phyloP scores from a whole-genome alignment of 1,284 basidiomycete species.

The Trichosporon faecale region DNA sequence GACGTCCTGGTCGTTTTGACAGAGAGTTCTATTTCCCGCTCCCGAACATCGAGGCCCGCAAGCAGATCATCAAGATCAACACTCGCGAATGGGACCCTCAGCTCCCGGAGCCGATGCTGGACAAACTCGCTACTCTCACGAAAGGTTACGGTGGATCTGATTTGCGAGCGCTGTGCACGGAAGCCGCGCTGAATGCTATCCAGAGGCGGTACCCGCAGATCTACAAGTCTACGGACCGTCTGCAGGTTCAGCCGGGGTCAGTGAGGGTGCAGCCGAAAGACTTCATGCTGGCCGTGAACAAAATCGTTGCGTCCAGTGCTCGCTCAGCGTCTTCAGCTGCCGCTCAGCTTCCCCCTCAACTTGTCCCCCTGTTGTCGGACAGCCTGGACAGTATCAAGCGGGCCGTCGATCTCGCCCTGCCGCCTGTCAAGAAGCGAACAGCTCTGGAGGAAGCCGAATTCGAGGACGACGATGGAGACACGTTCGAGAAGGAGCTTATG shows the following conservation, averaged over 20 bases:
- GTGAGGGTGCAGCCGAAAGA: conserved; percentile 85
- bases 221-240: conserved; percentile 83
- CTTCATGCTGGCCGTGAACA: conserved; percentile 97
- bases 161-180: conserved; percentile 87
- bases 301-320: conserved; percentile 89
- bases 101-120: conserved; percentile 62
- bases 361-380: conserved; percentile 72
- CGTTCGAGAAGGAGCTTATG: conserved; percentile 76
- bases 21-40: conserved; percentile 98
- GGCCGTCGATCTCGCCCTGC: conserved; percentile 67
- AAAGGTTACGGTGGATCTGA: conserved; percentile 99
- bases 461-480: conserved; percentile 69
- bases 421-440: conserved; percentile 67
- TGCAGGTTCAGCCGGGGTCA: conserved; percentile 79
- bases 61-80: conserved; percentile 88
- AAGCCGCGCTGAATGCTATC: conserved; percentile 93
- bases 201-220: conserved; percentile 97
- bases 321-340: conserved; percentile 83
- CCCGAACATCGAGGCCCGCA: conserved; percentile 76
- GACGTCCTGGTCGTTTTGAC: conserved; percentile 94
- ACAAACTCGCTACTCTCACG: conserved; percentile 79
- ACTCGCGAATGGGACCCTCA: conserved; percentile 88
- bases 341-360: conserved; percentile 76
- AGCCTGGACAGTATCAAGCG: conserved; percentile 68
- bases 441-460: conserved; percentile 93